phyloP scores from a whole-genome alignment of 2,329 filamentous ascomycete species.

The Pleomassaria siparia region DNA sequence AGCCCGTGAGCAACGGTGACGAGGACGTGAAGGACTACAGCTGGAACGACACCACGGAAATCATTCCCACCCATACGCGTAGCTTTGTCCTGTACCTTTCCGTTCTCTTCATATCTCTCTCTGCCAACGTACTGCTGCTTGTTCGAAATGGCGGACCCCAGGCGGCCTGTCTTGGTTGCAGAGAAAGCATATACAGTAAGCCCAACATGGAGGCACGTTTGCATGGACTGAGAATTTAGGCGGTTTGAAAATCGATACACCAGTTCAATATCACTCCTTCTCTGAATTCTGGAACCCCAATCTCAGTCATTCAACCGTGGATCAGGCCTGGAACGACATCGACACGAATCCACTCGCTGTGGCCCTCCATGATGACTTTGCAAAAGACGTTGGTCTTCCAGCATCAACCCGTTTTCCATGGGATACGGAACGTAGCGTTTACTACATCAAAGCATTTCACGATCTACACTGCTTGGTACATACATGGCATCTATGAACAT shows the following conservation, averaged over 20 bases:
- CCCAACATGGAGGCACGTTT: not conserved
- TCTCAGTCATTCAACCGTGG: slow-evolving; percentile 23
- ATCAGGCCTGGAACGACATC: slow-evolving; percentile 38
- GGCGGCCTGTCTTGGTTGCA: slow-evolving; percentile 13
- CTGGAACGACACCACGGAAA: slow-evolving; percentile 29
- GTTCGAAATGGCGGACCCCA: slow-evolving; percentile 28
- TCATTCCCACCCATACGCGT: slow-evolving; percentile 27
- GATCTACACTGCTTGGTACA: slow-evolving; percentile 39
- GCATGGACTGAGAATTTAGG: slow-evolving; percentile 13
- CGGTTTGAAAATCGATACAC: slow-evolving; percentile 30
- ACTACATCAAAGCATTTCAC: slow-evolving; percentile 39
- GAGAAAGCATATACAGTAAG: slow-evolving; percentile 30
- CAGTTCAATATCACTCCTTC: slow-evolving; percentile 27
- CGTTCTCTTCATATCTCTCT: slow-evolving; percentile 32
- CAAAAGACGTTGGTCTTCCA: slow-evolving; percentile 22
- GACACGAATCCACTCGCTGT: slow-evolving; percentile 37
- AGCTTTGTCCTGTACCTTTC: slow-evolving; percentile 30
- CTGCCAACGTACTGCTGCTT: slow-evolving; percentile 31
- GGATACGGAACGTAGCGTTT: slow-evolving; percentile 39
- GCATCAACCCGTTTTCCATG: slow-evolving; percentile 36
- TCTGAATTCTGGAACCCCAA: slow-evolving; percentile 36
- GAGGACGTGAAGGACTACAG: slow-evolving; percentile 25
- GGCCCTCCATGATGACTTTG: slow-evolving; percentile 31
- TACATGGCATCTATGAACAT: not conserved
- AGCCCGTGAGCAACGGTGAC: slow-evolving; percentile 25